phyloP scores from a whole-genome alignment of 148 eudicot genomes.

The Camellia lanceoleosa region DNA sequence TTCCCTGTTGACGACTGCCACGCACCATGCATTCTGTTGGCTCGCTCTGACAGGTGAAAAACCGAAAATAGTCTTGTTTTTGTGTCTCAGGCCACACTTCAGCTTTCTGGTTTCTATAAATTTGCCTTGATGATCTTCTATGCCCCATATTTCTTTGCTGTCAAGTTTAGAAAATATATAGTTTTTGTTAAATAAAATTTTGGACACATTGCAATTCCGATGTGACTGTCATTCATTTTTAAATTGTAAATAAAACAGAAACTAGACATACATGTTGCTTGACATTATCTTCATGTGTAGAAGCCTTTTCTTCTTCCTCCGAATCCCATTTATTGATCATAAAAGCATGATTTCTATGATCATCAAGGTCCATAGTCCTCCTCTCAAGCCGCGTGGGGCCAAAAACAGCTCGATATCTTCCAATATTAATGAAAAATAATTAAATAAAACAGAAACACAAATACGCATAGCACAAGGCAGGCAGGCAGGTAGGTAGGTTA shows the following conservation, averaged over 20 bases:
- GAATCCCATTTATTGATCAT: slow-evolving; percentile 17
- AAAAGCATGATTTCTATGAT: slow-evolving; percentile 13
- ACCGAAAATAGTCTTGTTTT: slow-evolving; percentile 26
- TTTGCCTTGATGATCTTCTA: slow-evolving; percentile 31
- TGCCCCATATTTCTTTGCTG: slow-evolving; percentile 25
- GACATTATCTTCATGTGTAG: slow-evolving; percentile 15
- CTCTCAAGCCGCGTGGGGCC: slow-evolving; percentile 27
- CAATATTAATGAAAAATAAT: not conserved
- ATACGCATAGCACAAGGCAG: not conserved
- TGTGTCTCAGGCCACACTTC: slow-evolving; percentile 25
- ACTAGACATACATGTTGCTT: slow-evolving; percentile 5
- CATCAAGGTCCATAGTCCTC: slow-evolving; percentile 25
- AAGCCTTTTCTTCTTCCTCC: slow-evolving; percentile 23
- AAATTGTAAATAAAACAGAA: slow-evolving; percentile 4
- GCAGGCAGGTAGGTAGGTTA: no score
- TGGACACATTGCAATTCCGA: not conserved
- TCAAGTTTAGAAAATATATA: slow-evolving; percentile 7
- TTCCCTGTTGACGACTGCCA: not conserved
- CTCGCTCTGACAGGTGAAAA: slow-evolving; percentile 28
- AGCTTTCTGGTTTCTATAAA: slow-evolving; percentile 14
- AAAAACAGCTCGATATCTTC: slow-evolving; percentile 38
- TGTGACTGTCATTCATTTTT: not conserved
- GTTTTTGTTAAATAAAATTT: not conserved
- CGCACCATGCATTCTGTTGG: slow-evolving; percentile 18
- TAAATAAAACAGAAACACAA: not conserved